Percentiles rank a stretch among this genome's conserved stretches.
These are phyloP conservation scores for Clarkia xantiana DNA, from an alignment of 345 rosid genomes.

Conservation along the genomic window DNA sequence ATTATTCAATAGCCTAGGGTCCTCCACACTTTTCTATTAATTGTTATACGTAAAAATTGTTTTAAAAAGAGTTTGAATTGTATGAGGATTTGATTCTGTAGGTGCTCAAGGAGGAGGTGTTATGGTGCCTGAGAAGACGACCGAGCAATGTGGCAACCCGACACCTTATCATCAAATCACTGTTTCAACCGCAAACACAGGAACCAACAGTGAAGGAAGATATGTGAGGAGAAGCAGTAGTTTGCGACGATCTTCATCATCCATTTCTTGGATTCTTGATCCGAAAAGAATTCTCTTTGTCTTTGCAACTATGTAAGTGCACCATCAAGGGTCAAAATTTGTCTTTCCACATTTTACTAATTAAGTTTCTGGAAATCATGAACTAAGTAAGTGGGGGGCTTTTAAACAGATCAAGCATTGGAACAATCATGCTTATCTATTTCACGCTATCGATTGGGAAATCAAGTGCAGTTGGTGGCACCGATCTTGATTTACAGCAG, in stretches of 20 bases:
- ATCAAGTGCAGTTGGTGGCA: constrained; percentile 6
- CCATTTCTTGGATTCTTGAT: constrained; percentile 50
- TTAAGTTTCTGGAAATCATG: neutral
- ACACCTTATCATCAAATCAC: constrained; percentile 70
- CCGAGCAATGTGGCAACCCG: constrained; percentile 21
- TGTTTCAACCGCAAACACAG: constrained; percentile 29
- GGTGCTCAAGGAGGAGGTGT: constrained; percentile 10
- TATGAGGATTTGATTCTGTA: too few relatives aligned
- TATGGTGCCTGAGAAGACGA: constrained; percentile 46
- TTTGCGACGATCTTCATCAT: constrained; percentile 43
- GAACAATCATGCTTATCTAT: constrained; percentile 76
- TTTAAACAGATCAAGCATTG: constrained; percentile 72
- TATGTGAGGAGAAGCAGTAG: constrained; percentile 49
- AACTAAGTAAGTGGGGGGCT: neutral
- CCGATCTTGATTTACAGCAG: constrained; percentile 22
- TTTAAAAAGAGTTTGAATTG: too few relatives aligned
- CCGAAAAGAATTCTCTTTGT: constrained; percentile 78
- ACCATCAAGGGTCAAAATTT: too few relatives aligned
- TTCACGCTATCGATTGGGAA: constrained; percentile 57
- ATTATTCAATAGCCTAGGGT: too few relatives aligned
- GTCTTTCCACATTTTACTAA: neutral
- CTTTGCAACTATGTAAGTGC: constrained; percentile 78
- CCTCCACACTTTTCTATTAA: too few relatives aligned
- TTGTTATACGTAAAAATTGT: too few relatives aligned
- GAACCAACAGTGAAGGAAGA: constrained; percentile 28